Percentiles rank a stretch among this genome's conserved stretches.
phyloP scores from a whole-genome alignment of 257 asterid species.

The Solanum ossicruentum region DNA sequence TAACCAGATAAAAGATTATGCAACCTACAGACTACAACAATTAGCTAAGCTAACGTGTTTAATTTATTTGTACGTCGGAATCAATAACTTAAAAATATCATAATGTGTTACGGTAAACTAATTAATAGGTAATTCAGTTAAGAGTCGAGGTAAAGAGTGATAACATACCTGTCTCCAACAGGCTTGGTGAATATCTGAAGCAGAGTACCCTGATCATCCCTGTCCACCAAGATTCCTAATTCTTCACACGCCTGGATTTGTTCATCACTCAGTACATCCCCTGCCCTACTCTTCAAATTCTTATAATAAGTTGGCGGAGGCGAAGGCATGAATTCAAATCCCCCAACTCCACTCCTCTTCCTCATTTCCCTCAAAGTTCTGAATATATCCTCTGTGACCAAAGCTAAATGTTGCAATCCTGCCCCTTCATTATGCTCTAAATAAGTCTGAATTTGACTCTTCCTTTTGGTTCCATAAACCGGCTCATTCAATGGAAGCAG shows the following conservation, averaged over 20 bases:
- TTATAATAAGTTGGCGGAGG: slow-evolving; percentile 76
- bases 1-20: background rate
- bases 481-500: slow-evolving; percentile 81
- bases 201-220: slow-evolving; percentile 95
- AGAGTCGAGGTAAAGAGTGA: background rate
- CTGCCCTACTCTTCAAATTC: slow-evolving; percentile 58
- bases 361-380: slow-evolving; percentile 79
- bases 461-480: slow-evolving; percentile 72
- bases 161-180: slow-evolving; percentile 71
- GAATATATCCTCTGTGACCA: slow-evolving; percentile 62
- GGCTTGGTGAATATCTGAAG: slow-evolving; percentile 98
- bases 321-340: slow-evolving; percentile 91
- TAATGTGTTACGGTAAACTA: background rate
- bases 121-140: background rate
- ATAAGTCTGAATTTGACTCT: slow-evolving; percentile 94
- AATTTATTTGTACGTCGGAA: background rate
- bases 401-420: slow-evolving; percentile 89
- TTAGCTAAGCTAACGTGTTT: background rate
- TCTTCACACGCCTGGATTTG: slow-evolving; percentile 83
- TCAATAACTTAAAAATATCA: background rate
- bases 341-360: slow-evolving; percentile 76
- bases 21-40: background rate
- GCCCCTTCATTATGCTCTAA: slow-evolving; percentile 96
- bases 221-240: slow-evolving; percentile 85
- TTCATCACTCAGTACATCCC: slow-evolving; percentile 61